A percentile compares a stretch with the other conserved stretches of the same genome.
Conservation (phyloP, 768 basidiomycete species). For the Pleurotus tuoliensis region DNA sequence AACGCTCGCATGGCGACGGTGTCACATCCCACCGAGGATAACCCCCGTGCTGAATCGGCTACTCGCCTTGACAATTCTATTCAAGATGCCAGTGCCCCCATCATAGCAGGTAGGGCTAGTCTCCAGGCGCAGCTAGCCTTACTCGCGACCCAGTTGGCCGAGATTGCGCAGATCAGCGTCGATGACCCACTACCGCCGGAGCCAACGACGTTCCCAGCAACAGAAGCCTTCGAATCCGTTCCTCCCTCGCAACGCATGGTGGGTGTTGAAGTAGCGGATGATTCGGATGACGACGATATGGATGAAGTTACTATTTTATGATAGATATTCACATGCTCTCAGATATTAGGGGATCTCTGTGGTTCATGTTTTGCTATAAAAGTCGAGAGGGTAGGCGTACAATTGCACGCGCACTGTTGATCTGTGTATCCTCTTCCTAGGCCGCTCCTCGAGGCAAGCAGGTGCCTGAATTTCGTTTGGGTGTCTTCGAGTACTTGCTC, state of each 20-base stretch:
- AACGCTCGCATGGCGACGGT: neutral
- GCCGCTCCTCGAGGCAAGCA: too few species aligned
- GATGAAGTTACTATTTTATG: conserved; percentile 10
- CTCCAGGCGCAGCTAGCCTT: conserved; percentile 72
- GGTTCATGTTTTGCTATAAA: too few species aligned
- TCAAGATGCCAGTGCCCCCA: conserved; percentile 5
- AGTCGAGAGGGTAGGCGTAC: too few species aligned
- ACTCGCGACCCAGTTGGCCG: conserved; percentile 67
- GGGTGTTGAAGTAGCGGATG: neutral
- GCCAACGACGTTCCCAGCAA: neutral
- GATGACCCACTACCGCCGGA: conserved; percentile 8
- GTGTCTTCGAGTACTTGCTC: too few species aligned
- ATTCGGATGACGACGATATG: conserved; percentile 12
- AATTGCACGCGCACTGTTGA: too few species aligned
- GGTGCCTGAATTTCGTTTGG: too few species aligned
- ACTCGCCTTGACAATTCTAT: neutral
- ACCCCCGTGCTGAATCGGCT: neutral
- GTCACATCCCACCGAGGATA: neutral
- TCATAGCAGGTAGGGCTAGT: conserved; percentile 48
- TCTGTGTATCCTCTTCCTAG: too few species aligned
- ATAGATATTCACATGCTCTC: neutral
- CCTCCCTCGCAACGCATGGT: neutral
- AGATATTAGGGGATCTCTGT: too few species aligned
- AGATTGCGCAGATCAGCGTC: conserved; percentile 50
- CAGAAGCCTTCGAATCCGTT: neutral